Evolutionary conservation across 2,329 filamentous ascomycete genomes (phyloP).

Genomic region (Colletotrichum siamense): DNA sequence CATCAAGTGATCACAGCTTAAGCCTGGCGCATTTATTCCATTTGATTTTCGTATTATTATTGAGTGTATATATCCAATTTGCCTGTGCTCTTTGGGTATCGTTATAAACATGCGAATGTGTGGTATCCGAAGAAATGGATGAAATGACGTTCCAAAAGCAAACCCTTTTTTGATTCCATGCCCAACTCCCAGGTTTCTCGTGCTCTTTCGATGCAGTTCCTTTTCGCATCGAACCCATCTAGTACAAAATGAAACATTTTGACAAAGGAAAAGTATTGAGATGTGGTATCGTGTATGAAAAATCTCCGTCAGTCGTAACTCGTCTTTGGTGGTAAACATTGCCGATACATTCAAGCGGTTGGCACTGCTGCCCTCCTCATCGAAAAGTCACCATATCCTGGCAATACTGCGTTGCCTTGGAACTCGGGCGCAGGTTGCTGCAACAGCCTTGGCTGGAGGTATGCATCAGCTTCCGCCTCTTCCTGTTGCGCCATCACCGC

Average conservation of each 20-base stretch:
- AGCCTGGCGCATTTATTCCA: background rate
- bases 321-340: background rate
- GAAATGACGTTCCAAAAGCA: background rate
- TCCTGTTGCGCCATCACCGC: constrained; percentile 45
- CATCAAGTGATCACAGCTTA: background rate
- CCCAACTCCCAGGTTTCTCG: background rate
- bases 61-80: background rate
- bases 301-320: background rate
- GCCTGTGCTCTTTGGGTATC: constrained; percentile 15
- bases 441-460: constrained; percentile 46
- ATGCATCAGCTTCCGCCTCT: constrained; percentile 48
- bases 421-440: constrained; percentile 36
- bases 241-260: background rate
- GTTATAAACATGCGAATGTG: background rate
- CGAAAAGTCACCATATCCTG: constrained; percentile 41
- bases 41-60: background rate
- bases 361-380: background rate
- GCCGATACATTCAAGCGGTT: background rate
- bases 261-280: background rate
- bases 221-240: background rate
- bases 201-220: background rate
- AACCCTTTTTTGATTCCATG: background rate
- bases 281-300: background rate
- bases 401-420: constrained; percentile 39
- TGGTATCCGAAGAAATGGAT: background rate